phyloP scores from a whole-genome alignment of 345 rosid species.

The Brassica rapa region DNA sequence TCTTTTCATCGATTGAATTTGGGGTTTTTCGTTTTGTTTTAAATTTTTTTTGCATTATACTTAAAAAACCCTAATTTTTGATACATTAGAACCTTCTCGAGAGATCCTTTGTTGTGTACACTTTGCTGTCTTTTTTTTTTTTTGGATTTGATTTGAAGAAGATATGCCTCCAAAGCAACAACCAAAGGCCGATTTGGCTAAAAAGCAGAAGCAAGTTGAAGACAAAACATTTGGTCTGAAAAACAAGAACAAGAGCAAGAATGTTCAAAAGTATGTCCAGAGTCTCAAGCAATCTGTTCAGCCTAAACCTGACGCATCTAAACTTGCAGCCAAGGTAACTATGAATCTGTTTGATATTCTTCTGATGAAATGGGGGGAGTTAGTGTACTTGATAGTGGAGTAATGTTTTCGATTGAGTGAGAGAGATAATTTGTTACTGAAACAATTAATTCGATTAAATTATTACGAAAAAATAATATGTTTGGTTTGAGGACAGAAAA shows the following conservation, averaged over 20 bases:
- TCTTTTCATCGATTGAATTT: background rate
- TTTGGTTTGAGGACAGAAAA: conserved; percentile 59
- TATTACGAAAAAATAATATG: background rate
- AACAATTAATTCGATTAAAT: background rate
- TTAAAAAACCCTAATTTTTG: conserved; percentile 40
- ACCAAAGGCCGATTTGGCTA: conserved; percentile 81
- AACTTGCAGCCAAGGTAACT: conserved; percentile 73
- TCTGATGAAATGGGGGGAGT: too few relatives aligned
- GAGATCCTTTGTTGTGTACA: conserved; percentile 22
- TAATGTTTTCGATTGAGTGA: background rate
- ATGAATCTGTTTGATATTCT: background rate
- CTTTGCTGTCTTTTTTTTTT: background rate
- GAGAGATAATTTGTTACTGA: background rate
- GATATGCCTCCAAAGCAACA: conserved; percentile 89
- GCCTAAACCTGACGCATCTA: conserved; percentile 69
- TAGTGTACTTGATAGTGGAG: conserved; percentile 10
- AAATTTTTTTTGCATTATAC: background rate
- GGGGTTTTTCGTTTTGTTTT: background rate
- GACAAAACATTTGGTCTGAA: conserved; percentile 94
- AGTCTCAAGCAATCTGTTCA: conserved; percentile 75
- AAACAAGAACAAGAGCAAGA: conserved; percentile 94
- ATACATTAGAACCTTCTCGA: conserved; percentile 13
- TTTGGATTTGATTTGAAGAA: conserved; percentile 8
- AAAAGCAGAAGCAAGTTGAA: conserved; percentile 91
- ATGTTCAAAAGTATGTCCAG: conserved; percentile 92